phyloP scores from a whole-genome alignment of 2,329 filamentous ascomycete species.

The Ophiostoma sp. region DNA sequence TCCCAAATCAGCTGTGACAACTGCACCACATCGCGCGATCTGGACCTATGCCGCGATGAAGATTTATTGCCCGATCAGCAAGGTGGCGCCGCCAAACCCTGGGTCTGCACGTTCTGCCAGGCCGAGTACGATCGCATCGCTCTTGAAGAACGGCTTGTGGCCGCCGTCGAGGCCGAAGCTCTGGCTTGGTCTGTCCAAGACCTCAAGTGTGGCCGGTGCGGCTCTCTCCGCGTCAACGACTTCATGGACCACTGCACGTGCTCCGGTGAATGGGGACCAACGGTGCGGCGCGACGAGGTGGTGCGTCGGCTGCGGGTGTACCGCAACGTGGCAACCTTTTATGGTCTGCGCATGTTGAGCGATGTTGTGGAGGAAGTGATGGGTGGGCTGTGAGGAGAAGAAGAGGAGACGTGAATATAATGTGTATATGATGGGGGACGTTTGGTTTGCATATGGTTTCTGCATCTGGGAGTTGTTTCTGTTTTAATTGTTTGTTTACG shows the following conservation, averaged over 20 bases:
- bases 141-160: slow-evolving; percentile 81
- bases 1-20: slow-evolving; percentile 80
- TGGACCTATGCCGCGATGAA: slow-evolving; percentile 90
- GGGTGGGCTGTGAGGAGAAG: neutral
- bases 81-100: slow-evolving; percentile 46
- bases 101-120: slow-evolving; percentile 76
- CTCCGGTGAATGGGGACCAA: slow-evolving; percentile 79
- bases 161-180: slow-evolving; percentile 70
- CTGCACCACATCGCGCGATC: slow-evolving; percentile 83
- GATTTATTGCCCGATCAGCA: slow-evolving; percentile 64
- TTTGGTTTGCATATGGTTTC: slow-evolving; percentile 6
- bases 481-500: neutral
- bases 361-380: slow-evolving; percentile 68
- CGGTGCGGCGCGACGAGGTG: slow-evolving; percentile 66
- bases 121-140: slow-evolving; percentile 73
- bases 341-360: slow-evolving; percentile 77
- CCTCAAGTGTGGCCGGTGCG: slow-evolving; percentile 72
- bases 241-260: slow-evolving; percentile 97
- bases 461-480: neutral
- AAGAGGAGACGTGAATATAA: no score
- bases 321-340: slow-evolving; percentile 72
- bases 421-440: neutral
- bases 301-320: slow-evolving; percentile 67
- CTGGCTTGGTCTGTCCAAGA: slow-evolving; percentile 88
- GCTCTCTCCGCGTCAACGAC: slow-evolving; percentile 79